A percentile compares a stretch with the other conserved stretches of the same genome.
Conservation (phyloP, 371 early-diverging fungal species). For the Apophysomyces ossiformis region DNA sequence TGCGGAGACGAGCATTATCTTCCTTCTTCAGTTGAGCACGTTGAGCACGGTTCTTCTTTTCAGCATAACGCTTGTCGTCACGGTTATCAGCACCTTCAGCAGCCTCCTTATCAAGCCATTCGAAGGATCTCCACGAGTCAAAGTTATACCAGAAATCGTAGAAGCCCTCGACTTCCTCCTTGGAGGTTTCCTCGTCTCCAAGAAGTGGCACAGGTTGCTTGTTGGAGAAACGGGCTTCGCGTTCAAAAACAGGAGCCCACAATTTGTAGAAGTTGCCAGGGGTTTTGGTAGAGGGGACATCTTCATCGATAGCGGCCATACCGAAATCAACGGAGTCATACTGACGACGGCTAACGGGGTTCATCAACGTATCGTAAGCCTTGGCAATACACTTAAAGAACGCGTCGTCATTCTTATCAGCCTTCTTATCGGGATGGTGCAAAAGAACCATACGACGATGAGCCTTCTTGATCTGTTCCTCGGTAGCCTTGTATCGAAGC, state of each 20-base stretch:
- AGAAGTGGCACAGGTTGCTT: constrained; percentile 82
- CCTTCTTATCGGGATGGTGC: constrained; percentile 93
- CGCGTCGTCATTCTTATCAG: constrained; percentile 86
- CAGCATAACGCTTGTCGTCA: constrained; percentile 95
- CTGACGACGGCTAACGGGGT: constrained; percentile 91
- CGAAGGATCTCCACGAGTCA: constrained; percentile 98
- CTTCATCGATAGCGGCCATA: constrained; percentile 58
- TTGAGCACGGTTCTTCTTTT: constrained; percentile 94
- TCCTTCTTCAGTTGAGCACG: constrained; percentile 95
- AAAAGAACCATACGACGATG: constrained; percentile 87
- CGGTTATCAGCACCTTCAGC: constrained; percentile 88
- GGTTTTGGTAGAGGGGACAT: constrained; percentile 73
- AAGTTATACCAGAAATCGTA: constrained; percentile 97
- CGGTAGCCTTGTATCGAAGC: constrained; percentile 81
- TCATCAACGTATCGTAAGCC: constrained; percentile 94
- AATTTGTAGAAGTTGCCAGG: constrained; percentile 89
- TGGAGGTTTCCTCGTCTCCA: constrained; percentile 74
- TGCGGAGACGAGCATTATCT: constrained; percentile 89
- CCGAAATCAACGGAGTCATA: constrained; percentile 96
- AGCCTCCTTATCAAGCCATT: constrained; percentile 97
- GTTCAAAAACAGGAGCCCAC: constrained; percentile 89
- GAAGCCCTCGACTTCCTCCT: constrained; percentile 90
- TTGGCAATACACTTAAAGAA: constrained; percentile 99
- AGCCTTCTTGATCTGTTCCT: constrained; percentile 82
- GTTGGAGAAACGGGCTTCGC: constrained; percentile 93